Base-by-base conservation (phyloP, 192 early-diverging fungal genomes). In the Rhizophagus prolifer region DNA sequence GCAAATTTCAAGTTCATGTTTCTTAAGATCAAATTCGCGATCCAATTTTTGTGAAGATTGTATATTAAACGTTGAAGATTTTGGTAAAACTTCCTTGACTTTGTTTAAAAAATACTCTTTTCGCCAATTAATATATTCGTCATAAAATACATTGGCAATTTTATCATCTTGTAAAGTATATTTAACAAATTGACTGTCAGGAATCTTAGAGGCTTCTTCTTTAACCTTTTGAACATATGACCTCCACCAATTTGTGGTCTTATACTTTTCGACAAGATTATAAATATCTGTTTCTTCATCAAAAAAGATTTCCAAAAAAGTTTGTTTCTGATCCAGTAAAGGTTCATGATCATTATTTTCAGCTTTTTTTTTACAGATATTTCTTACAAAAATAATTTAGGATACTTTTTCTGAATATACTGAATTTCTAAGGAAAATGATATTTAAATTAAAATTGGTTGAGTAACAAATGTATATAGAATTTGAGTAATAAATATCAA, bases 111-210 rank as follows among this genome's bases (percentile, higher is more conserved):
- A 38, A 1, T 0, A 19, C 14, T 21, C 3, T 34, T 72, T 72
- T 72, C 58, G 38, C 71, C 71, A 72, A 60, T 28, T 14, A 25
- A 31, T 9, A 34, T 72, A 72, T 60, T 61, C n/a, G 1, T 60
- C 5, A n/a, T 59, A 72, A 59, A 72, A 72, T 9, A 12, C 28
- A 21, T 58, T 30, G 9, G 13, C 54, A 34, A 72, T 59, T 31
- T 31, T 9, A 58, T 38, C 54, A 3, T 59, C 30, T 2, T 66
- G 30, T 6, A 21, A 41, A 65, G 38, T 66, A 36, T 38, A 2
- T 36, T n/a, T 16, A 21, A 66, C 13, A n/a, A 66, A 66, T 66
- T 66, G 16, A 66, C 16, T 0, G 21, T 66, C 64, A 36, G 64
- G 8, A 36, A 66, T 21, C 0, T 38, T 0, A 21, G 30, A 21